phyloP scores from a whole-genome alignment of 345 rosid genomes.

The Carallia brachiata region DNA sequence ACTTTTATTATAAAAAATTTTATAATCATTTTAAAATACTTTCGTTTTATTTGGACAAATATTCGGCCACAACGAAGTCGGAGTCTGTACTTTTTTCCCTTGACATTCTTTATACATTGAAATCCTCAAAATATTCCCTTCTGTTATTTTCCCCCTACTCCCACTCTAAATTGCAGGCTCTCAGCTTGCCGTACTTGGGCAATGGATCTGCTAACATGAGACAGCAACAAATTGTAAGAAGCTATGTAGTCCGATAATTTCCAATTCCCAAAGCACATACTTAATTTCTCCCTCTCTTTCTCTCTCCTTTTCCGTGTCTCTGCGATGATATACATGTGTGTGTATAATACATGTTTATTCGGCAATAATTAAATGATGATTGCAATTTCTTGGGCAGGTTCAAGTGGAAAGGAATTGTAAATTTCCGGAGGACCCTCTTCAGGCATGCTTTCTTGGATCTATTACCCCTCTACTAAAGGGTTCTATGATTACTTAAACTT shows the following conservation, averaged over 20 bases:
- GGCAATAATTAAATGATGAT: slow-evolving; percentile 24
- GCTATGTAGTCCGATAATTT: neutral
- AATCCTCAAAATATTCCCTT: slow-evolving; percentile 15
- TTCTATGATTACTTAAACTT: neutral
- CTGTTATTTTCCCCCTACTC: slow-evolving; percentile 7
- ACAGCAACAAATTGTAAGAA: slow-evolving; percentile 64
- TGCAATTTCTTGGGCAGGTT: slow-evolving; percentile 44
- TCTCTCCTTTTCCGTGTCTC: neutral
- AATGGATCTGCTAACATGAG: slow-evolving; percentile 57
- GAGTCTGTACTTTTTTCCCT: neutral
- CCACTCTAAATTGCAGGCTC: slow-evolving; percentile 55
- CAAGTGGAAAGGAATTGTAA: slow-evolving; percentile 70
- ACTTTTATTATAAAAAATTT: too few species aligned
- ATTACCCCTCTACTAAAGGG: slow-evolving; percentile 5
- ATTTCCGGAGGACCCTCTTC: slow-evolving; percentile 95
- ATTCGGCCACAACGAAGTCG: too few species aligned
- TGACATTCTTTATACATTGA: slow-evolving; percentile 19
- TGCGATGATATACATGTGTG: neutral
- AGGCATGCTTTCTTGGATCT: slow-evolving; percentile 45
- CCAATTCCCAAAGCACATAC: slow-evolving; percentile 15
- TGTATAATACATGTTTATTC: neutral
- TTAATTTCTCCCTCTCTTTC: slow-evolving; percentile 1
- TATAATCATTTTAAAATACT: too few species aligned
- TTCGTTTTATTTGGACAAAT: too few species aligned
- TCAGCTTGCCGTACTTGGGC: slow-evolving; percentile 94